Base-by-base conservation (phyloP, 768 basidiomycete species). In the Ramaria sp. region DNA sequence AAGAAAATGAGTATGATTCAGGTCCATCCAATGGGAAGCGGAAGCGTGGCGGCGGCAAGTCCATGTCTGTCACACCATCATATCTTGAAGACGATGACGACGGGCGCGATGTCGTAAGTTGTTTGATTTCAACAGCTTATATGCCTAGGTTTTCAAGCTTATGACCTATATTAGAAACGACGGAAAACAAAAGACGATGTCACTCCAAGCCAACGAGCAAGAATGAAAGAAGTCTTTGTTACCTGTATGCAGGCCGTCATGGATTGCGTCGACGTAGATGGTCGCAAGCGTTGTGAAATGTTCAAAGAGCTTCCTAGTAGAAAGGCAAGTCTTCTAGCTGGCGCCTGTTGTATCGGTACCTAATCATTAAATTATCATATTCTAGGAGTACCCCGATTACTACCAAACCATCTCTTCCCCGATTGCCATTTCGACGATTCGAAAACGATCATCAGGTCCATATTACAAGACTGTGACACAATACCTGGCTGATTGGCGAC, bases 331-430 rank as follows among this genome's bases (percentile, higher is more conserved):
- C 15, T 52, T 43, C 52, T 54, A 19, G 22, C 27, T 11, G 58
- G 19, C 3, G 1, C 9, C n/a, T 31, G 48, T 7, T 43, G n/a
- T n/a, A 19, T 17, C 41, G 17, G 7, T 43, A 1, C 7, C 20
- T 43, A 43, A 43, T 43, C n/a, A 9, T 22, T 55, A 51, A 42
- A 45, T 31, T 55, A 62, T 27, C 47, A 2, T 27, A 27, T 27
- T 57, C 7, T 62, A 92, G 88, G 83, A 86, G 57, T 94, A 94
- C 65, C 91, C 91, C 31, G 88, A 93, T 65, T 99, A 97, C 68
- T 96, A 94, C 69, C 79, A 85, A 57, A 78, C 93, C 64, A 97
- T 99, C 71, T 75, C 73, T 2, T 78, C 82, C 48, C 95, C 95
- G 3, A 97, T 99, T 64, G 85, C 90, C 24, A 78, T 99, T 60